Conservation (phyloP, 2,329 filamentous ascomycete genomes). For the Fusarium drepaniforme region DNA sequence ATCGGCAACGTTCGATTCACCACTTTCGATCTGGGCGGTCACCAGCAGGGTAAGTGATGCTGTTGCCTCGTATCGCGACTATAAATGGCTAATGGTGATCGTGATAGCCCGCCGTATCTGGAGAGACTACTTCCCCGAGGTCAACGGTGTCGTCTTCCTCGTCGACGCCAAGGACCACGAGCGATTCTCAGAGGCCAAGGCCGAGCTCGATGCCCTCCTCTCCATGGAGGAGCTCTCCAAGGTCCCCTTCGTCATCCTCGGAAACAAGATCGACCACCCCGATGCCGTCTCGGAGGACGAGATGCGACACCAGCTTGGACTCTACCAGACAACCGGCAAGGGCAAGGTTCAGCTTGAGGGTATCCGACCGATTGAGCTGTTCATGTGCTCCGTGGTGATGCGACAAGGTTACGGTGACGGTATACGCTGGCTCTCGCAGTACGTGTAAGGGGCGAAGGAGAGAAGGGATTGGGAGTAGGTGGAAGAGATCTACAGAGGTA, state of each 20-base stretch:
- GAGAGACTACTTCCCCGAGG: conserved; percentile 98
- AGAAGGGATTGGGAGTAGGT: conserved; percentile 8
- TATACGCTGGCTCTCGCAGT: conserved; percentile 93
- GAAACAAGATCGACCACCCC: conserved; percentile 99
- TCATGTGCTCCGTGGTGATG: conserved; percentile 99
- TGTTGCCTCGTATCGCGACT: background rate
- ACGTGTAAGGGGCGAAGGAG: conserved; percentile 72
- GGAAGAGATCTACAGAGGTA: conserved; percentile 28
- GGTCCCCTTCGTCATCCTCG: conserved; percentile 95
- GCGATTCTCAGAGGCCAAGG: conserved; percentile 93
- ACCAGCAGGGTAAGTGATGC: conserved; percentile 80
- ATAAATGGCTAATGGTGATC: conserved; percentile 3
- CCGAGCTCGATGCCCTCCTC: conserved; percentile 94
- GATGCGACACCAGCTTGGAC: conserved; percentile 88
- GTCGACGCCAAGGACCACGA: conserved; percentile 98
- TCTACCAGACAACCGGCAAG: conserved; percentile 98
- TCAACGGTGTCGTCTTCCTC: conserved; percentile 96
- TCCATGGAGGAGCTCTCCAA: conserved; percentile 97
- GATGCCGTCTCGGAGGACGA: conserved; percentile 96
- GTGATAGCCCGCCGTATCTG: conserved; percentile 86
- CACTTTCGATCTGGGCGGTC: conserved; percentile 92
- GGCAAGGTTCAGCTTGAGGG: conserved; percentile 93
- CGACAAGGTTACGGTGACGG: conserved; percentile 94
- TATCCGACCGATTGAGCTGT: conserved; percentile 95
- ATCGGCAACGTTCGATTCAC: conserved; percentile 96